Percentiles rank a stretch among this genome's conserved stretches.
phyloP scores from a whole-genome alignment of 805 yeast genomes.

The Spathaspora gorwiae region DNA sequence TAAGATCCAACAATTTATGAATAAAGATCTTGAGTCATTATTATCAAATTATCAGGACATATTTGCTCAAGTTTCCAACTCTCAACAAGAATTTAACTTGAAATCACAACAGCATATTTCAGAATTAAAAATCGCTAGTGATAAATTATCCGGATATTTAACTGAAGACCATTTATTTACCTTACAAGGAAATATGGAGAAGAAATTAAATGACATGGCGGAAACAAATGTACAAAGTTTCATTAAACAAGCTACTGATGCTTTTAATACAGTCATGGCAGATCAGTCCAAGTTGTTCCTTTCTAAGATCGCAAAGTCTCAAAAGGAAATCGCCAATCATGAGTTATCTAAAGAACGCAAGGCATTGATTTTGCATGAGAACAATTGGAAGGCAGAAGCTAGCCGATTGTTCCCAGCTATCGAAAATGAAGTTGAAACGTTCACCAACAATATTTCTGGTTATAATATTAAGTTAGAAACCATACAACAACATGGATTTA shows the following conservation, averaged over 20 bases:
- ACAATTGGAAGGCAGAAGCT: constrained; percentile 1
- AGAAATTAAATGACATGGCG: neutral
- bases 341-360: constrained; percentile 2
- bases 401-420: neutral
- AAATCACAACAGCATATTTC: constrained; percentile 5
- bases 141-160: constrained; percentile 12
- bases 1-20: neutral
- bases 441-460: neutral
- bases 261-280: neutral
- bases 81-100: constrained; percentile 1
- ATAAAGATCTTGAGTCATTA: neutral
- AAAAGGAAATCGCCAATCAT: neutral
- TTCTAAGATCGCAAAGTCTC: neutral
- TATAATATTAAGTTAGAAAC: no score
- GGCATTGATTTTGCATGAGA: neutral
- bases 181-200: neutral
- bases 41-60: neutral
- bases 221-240: neutral
- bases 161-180: constrained; percentile 10
- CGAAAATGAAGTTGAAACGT: neutral
- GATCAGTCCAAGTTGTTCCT: neutral
- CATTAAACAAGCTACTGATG: neutral
- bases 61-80: neutral
- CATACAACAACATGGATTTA: neutral
- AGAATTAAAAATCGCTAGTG: constrained; percentile 11